These are phyloP conservation scores for Rhododendron griersonianum DNA, from an alignment of 148 eudicot genomes.

Conservation along the genomic window DNA sequence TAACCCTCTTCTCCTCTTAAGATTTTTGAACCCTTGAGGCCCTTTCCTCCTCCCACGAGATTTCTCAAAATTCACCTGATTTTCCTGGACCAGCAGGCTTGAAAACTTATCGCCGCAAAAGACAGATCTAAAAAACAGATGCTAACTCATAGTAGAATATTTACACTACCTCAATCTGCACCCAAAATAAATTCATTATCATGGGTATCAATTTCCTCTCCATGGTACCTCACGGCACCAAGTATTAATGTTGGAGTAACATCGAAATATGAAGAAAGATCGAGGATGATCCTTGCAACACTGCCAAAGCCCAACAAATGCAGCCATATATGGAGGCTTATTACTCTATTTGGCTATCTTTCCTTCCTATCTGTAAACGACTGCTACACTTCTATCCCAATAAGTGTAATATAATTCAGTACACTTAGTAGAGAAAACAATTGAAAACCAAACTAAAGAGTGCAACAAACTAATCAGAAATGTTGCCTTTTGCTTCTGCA, in stretches of 20 bases:
- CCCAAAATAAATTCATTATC: background rate
- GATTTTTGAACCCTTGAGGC: background rate
- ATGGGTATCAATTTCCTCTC: background rate
- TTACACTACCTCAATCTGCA: background rate
- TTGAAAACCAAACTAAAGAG: background rate
- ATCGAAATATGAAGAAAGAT: background rate
- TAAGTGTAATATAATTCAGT: background rate
- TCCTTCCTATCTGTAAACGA: background rate
- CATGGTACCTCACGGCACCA: background rate
- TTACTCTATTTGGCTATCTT: background rate
- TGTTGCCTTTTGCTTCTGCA: conserved; percentile 23
- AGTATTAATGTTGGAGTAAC: background rate
- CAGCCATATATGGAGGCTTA: background rate
- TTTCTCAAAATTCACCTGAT: background rate
- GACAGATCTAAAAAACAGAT: background rate
- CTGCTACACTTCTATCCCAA: background rate
- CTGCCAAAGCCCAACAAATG: background rate
- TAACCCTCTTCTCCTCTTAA: background rate
- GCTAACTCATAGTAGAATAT: background rate
- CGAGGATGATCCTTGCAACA: background rate
- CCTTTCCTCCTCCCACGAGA: background rate
- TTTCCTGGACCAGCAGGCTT: background rate
- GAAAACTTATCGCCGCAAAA: too few relatives aligned
- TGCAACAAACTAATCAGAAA: conserved; percentile 17
- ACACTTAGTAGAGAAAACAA: background rate